Percentiles rank a stretch among this genome's conserved stretches.
Conservation (phyloP, 306 rosid species). For the Prunus dulcis region DNA sequence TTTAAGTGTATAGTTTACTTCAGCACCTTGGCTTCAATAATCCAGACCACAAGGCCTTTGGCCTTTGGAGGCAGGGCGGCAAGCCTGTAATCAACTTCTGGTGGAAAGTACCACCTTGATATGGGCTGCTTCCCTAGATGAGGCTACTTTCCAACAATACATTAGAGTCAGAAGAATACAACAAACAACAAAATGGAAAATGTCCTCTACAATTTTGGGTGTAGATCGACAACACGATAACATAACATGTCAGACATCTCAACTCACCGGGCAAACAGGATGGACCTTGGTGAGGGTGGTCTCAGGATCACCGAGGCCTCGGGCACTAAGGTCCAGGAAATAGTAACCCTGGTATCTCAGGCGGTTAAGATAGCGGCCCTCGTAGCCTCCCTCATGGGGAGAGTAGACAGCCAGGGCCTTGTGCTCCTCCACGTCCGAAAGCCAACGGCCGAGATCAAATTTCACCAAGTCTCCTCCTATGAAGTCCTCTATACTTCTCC, state of each 20-base stretch:
- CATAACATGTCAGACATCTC: background rate
- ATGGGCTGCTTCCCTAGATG: constrained; percentile 65
- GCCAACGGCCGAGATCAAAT: constrained; percentile 74
- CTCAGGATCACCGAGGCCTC: constrained; percentile 93
- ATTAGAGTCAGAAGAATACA: background rate
- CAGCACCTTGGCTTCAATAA: constrained; percentile 59
- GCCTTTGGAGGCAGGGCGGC: constrained; percentile 86
- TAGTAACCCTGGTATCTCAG: constrained; percentile 78
- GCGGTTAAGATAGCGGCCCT: constrained; percentile 75
- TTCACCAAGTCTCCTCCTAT: constrained; percentile 84
- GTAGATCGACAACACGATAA: background rate
- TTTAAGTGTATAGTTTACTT: background rate
- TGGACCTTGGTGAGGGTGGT: constrained; percentile 88
- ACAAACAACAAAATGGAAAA: background rate
- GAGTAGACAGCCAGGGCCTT: constrained; percentile 83
- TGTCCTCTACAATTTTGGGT: background rate
- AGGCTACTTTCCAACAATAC: constrained; percentile 32
- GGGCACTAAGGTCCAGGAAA: constrained; percentile 77
- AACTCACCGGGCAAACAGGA: constrained; percentile 92
- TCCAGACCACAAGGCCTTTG: constrained; percentile 62
- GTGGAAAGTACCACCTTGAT: constrained; percentile 94
- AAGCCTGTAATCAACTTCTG: constrained; percentile 91
- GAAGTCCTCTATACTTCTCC: constrained; percentile 59
- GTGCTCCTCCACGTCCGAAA: constrained; percentile 89
- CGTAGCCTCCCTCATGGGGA: constrained; percentile 97